phyloP scores from a whole-genome alignment of 129 eudicot species.

The Scalesia atractyloides region DNA sequence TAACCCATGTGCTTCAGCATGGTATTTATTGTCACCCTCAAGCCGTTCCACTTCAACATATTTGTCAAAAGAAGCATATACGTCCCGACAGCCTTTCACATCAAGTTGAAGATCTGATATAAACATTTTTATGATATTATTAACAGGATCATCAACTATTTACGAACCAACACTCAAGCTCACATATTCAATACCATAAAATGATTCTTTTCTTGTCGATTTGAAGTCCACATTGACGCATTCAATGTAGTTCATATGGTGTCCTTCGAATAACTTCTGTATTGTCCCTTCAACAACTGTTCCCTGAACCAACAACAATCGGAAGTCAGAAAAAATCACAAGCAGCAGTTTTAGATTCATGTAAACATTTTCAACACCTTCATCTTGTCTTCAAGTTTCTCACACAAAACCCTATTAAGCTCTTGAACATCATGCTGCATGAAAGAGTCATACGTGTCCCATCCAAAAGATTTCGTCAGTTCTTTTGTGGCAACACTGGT shows the following conservation, averaged over 20 bases:
- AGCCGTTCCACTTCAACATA: slow-evolving; percentile 97
- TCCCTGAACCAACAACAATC: slow-evolving; percentile 56
- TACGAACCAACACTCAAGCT: slow-evolving; percentile 1
- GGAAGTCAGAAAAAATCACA: slow-evolving; percentile 29
- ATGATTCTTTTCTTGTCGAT: slow-evolving; percentile 97
- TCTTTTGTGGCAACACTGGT: slow-evolving; percentile 98
- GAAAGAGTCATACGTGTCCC: slow-evolving; percentile 97
- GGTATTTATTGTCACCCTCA: slow-evolving; percentile 96
- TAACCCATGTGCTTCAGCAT: slow-evolving; percentile 85
- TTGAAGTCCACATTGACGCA: slow-evolving; percentile 91
- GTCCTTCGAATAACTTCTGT: slow-evolving; percentile 96
- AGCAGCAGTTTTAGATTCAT: not conserved
- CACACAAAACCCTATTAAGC: slow-evolving; percentile 88
- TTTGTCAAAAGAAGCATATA: slow-evolving; percentile 97
- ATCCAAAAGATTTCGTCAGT: slow-evolving; percentile 93
- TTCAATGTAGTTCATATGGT: slow-evolving; percentile 95
- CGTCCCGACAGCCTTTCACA: slow-evolving; percentile 95
- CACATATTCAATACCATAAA: slow-evolving; percentile 63
- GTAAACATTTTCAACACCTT: slow-evolving; percentile 50
- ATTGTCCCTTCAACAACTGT: slow-evolving; percentile 99
- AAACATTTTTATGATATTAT: slow-evolving; percentile 16
- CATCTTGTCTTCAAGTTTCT: slow-evolving; percentile 99
- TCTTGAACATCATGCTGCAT: slow-evolving; percentile 99
- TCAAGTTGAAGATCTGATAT: slow-evolving; percentile 93
- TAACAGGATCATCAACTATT: not conserved